Base-by-base conservation (phyloP, 305 asterid genomes). In the Withania somnifera region DNA sequence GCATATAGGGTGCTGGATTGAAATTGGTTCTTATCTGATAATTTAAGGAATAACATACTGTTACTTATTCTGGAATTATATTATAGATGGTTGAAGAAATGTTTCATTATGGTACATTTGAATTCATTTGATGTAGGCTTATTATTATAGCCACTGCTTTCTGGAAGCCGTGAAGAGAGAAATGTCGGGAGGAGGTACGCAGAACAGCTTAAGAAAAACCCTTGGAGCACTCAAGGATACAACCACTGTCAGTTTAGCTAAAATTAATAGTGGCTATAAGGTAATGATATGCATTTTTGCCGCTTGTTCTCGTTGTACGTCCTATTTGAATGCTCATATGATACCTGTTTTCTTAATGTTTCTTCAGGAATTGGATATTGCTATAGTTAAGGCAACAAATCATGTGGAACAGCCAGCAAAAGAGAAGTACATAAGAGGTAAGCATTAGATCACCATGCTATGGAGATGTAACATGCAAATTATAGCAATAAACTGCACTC, bases 341-440 rank as follows among this genome's bases (percentile, higher is more conserved):
- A 58, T 50, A 51, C 34, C 28, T 14, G 36, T 11, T 80, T 42
- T 82, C 81, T 63, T 79, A 56, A 56, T 69, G 60, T 64, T n/a
- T 77, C 47, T 57, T 11, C 84, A 96, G 99, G 99, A 94, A 54
- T 89, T 96, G 91, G 99, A 96, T 85, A 92, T 96, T 85, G 98
- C 98, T 77, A 90, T 96, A 88, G 99, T 96, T 82, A 94, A 90
- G 93, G 99, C 99, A 13, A 96, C 99, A 79, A 96, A 96, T 90
- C 99, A 96, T 73, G 97, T 91, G 3, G 99, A 96, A 81, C 94
- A 92, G 24, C 98, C 98, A n/a, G 96, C 98, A 9, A 94, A 96
- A 83, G 99, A 96, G 90, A 92, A 93, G 84, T 94, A 96, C 88
- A 90, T 96, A 24, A 90, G 89, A 93, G 98, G 99, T 96, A 69